phyloP scores from a whole-genome alignment of 768 basidiomycete species.

The Cystobasidium tubakii region DNA sequence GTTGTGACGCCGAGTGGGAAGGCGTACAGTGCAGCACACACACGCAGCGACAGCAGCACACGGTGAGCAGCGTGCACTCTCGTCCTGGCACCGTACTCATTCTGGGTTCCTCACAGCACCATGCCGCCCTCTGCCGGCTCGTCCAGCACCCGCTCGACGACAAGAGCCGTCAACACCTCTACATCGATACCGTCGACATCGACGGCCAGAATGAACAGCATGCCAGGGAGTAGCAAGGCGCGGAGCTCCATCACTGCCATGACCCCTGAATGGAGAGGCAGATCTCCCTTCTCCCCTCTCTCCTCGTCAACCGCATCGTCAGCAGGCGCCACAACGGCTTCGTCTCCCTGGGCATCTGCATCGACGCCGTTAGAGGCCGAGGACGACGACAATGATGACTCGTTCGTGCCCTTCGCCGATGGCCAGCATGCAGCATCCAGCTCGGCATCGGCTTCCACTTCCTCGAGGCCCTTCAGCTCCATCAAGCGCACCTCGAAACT shows the following conservation, averaged over 20 bases:
- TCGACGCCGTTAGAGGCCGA: background rate
- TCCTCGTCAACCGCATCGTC: background rate
- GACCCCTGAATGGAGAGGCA: background rate
- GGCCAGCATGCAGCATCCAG: background rate
- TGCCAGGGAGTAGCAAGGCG: too few species aligned
- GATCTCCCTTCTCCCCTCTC: background rate
- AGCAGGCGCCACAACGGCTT: background rate
- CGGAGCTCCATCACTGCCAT: background rate
- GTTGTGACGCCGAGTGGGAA: background rate
- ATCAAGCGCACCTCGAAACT: conserved; percentile 9
- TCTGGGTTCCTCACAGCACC: background rate
- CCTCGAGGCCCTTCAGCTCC: background rate
- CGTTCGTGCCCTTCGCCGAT: background rate
- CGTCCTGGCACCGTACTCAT: background rate
- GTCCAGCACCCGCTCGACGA: background rate
- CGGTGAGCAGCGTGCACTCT: background rate
- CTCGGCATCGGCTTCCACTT: background rate
- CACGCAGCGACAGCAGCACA: background rate
- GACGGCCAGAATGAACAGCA: too few species aligned
- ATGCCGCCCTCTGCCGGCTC: conserved; percentile 1
- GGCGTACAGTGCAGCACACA: background rate
- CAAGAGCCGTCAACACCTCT: background rate
- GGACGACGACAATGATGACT: background rate
- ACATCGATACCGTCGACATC: background rate
- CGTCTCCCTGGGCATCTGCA: background rate